Conservation (phyloP, 2,329 filamentous ascomycete species). For the Colletotrichum musicola region DNA sequence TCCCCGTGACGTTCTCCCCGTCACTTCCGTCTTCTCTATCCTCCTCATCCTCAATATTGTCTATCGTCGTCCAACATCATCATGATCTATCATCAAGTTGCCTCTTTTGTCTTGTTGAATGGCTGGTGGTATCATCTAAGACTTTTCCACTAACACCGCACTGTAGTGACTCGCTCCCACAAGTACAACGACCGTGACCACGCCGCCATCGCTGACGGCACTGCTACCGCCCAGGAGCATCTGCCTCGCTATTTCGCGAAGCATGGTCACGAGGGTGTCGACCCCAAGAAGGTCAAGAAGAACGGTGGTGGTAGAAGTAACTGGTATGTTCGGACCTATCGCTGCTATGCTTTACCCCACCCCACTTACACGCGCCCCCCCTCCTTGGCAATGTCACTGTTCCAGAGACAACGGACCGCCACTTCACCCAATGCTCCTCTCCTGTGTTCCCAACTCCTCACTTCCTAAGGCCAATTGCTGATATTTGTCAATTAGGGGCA, state of each 20-base stretch:
- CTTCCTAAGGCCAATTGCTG: background rate
- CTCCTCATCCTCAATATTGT: background rate
- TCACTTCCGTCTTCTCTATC: background rate
- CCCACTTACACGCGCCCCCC: constrained; percentile 30
- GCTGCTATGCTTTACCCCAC: constrained; percentile 19
- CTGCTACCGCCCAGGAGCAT: constrained; percentile 75
- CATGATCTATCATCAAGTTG: background rate
- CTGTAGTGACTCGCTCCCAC: constrained; percentile 94
- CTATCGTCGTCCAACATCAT: background rate
- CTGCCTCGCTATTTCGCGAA: constrained; percentile 96
- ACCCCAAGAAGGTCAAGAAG: constrained; percentile 97
- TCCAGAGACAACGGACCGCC: background rate
- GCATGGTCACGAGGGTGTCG: constrained; percentile 80
- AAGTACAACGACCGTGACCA: constrained; percentile 96
- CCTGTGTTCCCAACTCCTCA: background rate
- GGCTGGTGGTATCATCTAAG: background rate
- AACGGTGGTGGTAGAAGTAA: constrained; percentile 93
- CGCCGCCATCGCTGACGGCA: constrained; percentile 81
- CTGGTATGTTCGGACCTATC: constrained; percentile 73
- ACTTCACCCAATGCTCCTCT: background rate
- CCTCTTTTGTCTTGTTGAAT: background rate
- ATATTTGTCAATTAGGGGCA: constrained; percentile 73
- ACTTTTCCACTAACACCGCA: constrained; percentile 33
- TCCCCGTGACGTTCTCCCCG: constrained; percentile 26
- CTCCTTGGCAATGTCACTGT: background rate